A percentile compares a stretch with the other conserved stretches of the same genome.
These are phyloP conservation scores for Pyricularia pennisetigena DNA, from an alignment of 2,329 filamentous ascomycete species.

Conservation along the genomic window DNA sequence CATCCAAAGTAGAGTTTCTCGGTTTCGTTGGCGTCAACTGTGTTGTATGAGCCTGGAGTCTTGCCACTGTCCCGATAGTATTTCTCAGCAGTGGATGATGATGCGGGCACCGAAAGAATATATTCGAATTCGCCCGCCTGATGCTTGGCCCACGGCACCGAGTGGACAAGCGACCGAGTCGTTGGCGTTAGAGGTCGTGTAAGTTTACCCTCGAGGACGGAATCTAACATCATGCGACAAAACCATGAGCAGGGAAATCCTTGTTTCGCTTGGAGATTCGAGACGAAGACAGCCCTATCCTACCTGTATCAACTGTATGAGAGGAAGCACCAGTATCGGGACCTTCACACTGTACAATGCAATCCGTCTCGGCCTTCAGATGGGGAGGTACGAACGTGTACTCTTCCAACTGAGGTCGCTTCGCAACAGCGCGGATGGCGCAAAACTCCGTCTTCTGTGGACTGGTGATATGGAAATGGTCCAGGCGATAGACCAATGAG, in stretches of 20 bases:
- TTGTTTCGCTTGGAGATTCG: background rate
- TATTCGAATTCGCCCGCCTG: constrained; percentile 40
- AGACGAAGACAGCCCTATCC: background rate
- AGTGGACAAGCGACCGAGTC: constrained; percentile 9
- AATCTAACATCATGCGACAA: background rate
- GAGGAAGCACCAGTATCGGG: background rate
- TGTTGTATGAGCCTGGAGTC: constrained; percentile 1
- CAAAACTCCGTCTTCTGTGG: constrained; percentile 1
- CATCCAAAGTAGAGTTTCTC: constrained; percentile 37
- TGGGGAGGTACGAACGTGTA: background rate
- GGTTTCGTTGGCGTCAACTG: constrained; percentile 7
- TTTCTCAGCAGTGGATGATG: constrained; percentile 6
- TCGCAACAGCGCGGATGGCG: background rate
- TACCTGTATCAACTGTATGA: background rate
- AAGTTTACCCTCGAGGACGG: background rate
- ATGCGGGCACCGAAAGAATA: constrained; percentile 29
- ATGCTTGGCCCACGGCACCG: constrained; percentile 29
- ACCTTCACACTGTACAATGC: background rate
- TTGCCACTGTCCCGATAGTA: constrained; percentile 7
- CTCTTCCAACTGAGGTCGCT: background rate
- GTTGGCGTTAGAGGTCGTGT: background rate
- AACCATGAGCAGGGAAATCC: background rate
- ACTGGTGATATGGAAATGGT: constrained; percentile 3
- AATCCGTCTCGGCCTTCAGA: background rate
- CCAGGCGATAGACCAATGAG: constrained; percentile 1